Evolutionary conservation across 805 yeast species (phyloP).

Genomic region (Wickerhamomyces queroliae): DNA sequence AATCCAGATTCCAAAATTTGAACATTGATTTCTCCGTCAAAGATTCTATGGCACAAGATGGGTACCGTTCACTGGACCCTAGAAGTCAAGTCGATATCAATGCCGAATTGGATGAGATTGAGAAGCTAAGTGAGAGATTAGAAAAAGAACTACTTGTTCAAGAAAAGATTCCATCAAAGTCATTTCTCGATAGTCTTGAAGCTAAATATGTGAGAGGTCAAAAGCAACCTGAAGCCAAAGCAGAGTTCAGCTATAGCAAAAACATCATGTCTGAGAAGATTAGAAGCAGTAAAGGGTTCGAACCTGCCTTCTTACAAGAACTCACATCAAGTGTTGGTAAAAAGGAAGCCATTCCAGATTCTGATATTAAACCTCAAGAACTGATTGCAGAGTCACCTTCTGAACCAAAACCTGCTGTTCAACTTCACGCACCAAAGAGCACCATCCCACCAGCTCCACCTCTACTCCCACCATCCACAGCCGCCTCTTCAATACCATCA

Average conservation of each 20-base stretch:
- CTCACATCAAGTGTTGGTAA: conserved; percentile 43
- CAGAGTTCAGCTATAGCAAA: conserved; percentile 15
- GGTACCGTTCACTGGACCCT: conserved; percentile 27
- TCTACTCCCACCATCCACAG: conserved; percentile 27
- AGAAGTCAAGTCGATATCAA: conserved; percentile 34
- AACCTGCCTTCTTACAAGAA: conserved; percentile 49
- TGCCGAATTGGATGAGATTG: conserved; percentile 28
- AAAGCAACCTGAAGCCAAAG: conserved; percentile 21
- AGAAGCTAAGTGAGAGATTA: conserved; percentile 17
- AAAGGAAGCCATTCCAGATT: conserved; percentile 19
- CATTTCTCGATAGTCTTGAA: conserved; percentile 29
- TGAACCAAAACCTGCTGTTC: not conserved
- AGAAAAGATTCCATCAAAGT: conserved; percentile 12
- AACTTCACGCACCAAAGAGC: not conserved
- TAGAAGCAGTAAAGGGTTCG: conserved; percentile 30
- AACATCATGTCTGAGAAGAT: conserved; percentile 20
- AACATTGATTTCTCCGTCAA: conserved; percentile 43
- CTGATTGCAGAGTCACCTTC: not conserved
- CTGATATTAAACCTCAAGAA: not conserved
- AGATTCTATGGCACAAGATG: conserved; percentile 9
- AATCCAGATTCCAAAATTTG: conserved; percentile 57
- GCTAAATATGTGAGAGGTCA: conserved; percentile 41
- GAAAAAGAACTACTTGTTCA: conserved; percentile 10
- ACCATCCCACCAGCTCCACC: conserved; percentile 27
- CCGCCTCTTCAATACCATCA: conserved; percentile 18